phyloP scores from a whole-genome alignment of 1,284 basidiomycete species.

The Somion occarium region DNA sequence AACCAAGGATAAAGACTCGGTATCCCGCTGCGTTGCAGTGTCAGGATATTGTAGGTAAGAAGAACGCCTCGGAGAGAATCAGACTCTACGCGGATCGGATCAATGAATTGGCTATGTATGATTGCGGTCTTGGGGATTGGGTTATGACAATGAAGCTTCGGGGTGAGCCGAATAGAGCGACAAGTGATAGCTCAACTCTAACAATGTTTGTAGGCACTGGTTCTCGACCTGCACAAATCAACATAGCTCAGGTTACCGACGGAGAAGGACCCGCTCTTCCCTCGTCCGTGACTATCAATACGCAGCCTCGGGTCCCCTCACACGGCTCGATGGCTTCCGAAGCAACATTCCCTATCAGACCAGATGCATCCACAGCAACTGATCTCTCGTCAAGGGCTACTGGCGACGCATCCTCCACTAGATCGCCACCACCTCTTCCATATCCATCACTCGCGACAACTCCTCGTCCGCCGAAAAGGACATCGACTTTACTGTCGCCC shows the following conservation, averaged over 20 bases:
- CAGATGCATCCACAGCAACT: conserved; percentile 72
- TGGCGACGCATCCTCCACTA: conserved; percentile 42
- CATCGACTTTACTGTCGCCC: conserved; percentile 24
- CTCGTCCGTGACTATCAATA: conserved; percentile 23
- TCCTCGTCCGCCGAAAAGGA: conserved; percentile 17
- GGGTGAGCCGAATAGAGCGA: conserved; percentile 37
- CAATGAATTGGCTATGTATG: conserved; percentile 73
- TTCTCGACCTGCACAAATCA: not conserved
- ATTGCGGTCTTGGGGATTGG: conserved; percentile 82
- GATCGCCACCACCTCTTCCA: conserved; percentile 57
- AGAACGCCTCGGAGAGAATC: conserved; percentile 69
- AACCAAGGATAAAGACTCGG: conserved; percentile 37
- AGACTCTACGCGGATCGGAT: conserved; percentile 78
- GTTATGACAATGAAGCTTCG: conserved; percentile 48
- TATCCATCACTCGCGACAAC: conserved; percentile 58
- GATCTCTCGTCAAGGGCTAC: conserved; percentile 52
- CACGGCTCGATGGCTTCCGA: conserved; percentile 68
- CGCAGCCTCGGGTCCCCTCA: conserved; percentile 60
- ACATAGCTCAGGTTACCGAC: not conserved
- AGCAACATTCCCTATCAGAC: conserved; percentile 70
- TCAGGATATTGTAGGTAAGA: conserved; percentile 59
- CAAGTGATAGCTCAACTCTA: not conserved
- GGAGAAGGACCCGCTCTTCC: conserved; percentile 15
- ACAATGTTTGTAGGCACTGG: conserved; percentile 1
- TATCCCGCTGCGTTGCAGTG: conserved; percentile 76